phyloP scores from a whole-genome alignment of 352 stramenopile species.

The Phytopythium cucurbitacearum region DNA sequence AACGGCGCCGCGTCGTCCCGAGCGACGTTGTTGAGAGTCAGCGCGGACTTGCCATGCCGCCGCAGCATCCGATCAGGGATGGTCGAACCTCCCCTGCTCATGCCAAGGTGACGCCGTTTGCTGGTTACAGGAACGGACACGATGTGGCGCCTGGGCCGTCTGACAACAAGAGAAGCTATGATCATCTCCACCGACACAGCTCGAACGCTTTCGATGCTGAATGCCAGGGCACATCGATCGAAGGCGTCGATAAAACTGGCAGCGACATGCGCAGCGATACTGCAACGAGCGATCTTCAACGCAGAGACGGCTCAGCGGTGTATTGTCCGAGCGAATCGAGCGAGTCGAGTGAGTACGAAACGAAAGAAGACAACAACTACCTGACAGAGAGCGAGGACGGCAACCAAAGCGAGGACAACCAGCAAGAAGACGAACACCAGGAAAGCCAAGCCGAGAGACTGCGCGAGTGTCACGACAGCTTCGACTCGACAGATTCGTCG shows the following conservation, averaged over 20 bases:
- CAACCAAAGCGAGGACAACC: slow-evolving; percentile 16
- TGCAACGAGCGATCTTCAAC: slow-evolving; percentile 2
- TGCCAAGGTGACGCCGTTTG: slow-evolving; percentile 4
- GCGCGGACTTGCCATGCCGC: background rate
- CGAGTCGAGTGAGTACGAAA: slow-evolving; percentile 10
- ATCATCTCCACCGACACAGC: no score
- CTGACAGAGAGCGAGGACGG: slow-evolving; percentile 14
- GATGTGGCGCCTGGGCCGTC: slow-evolving; percentile 10
- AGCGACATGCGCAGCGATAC: slow-evolving; percentile 5
- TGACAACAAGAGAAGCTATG: slow-evolving; percentile 6
- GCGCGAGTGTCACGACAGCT: slow-evolving; percentile 16
- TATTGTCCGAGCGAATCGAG: slow-evolving; percentile 15
- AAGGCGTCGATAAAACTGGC: slow-evolving; percentile 1
- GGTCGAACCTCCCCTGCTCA: slow-evolving; percentile 4
- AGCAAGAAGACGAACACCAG: no score
- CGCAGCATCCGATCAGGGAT: slow-evolving; percentile 13
- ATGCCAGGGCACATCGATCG: background rate
- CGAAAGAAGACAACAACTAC: slow-evolving; percentile 16
- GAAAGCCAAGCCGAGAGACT: no score
- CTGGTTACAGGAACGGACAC: background rate
- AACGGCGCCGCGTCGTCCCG: background rate
- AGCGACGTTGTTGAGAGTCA: background rate
- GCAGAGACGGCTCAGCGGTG: no score
- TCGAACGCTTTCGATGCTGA: no score
- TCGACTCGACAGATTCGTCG: slow-evolving; percentile 5